These are phyloP conservation scores for Pseudogymnoascus sp. DNA, from an alignment of 2,329 filamentous ascomycete genomes.

Conservation along the genomic window DNA sequence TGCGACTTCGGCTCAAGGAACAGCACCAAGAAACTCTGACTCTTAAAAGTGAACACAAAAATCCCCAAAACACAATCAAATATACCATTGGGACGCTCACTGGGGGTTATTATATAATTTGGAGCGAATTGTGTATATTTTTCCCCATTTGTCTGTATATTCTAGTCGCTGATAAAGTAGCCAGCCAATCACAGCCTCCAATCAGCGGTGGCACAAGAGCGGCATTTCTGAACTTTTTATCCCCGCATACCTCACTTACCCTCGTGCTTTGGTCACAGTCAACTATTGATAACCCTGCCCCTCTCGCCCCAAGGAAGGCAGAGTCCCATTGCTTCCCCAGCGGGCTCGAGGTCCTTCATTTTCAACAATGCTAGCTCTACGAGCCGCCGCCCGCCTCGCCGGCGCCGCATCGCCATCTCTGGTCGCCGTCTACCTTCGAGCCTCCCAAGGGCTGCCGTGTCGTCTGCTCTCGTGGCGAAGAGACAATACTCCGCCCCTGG, in stretches of 20 bases:
- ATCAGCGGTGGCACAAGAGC: not conserved
- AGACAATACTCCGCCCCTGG: conserved; percentile 27
- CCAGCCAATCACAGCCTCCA: conserved; percentile 8
- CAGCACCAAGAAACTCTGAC: not conserved
- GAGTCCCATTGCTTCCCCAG: conserved; percentile 7
- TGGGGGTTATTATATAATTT: not conserved
- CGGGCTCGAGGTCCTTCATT: not conserved
- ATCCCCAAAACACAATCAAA: not conserved
- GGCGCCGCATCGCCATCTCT: conserved; percentile 26
- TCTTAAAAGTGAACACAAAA: not conserved
- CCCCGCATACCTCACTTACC: not conserved
- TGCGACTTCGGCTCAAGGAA: conserved; percentile 1
- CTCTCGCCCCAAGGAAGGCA: conserved; percentile 4
- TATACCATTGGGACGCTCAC: not conserved
- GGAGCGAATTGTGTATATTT: not conserved
- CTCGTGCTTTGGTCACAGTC: conserved; percentile 4
- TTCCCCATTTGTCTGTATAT: not conserved
- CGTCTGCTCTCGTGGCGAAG: conserved; percentile 21
- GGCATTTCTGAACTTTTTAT: conserved; percentile 10
- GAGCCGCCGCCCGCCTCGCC: conserved; percentile 25
- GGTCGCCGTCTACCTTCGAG: conserved; percentile 23
- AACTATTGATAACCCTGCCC: not conserved
- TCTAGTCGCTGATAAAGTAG: not conserved
- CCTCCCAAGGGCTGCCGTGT: conserved; percentile 25
- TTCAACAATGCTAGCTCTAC: conserved; percentile 28